Conservation (phyloP, 192 early-diverging fungal genomes). For the Coemansia sp. region DNA sequence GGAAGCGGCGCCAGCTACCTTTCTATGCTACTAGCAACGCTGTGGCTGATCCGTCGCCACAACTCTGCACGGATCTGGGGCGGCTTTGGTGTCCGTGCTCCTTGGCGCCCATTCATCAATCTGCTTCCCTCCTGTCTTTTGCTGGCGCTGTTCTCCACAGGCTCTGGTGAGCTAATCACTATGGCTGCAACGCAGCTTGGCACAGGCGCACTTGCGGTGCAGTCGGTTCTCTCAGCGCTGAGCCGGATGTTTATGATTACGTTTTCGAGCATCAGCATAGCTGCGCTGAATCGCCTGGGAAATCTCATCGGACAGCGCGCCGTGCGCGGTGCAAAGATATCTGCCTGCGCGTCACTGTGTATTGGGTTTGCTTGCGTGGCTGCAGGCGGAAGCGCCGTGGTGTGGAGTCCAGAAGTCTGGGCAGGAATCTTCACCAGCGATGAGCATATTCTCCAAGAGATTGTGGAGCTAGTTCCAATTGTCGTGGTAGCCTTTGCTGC, state of each 20-base stretch:
- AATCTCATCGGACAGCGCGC: conserved; percentile 63
- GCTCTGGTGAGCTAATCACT: conserved; percentile 67
- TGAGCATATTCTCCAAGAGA: conserved; percentile 8
- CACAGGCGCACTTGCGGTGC: conserved; percentile 67
- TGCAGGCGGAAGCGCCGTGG: conserved; percentile 29
- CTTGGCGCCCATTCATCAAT: conserved; percentile 31
- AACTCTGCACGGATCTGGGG: conserved; percentile 30
- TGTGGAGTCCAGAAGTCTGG: conserved; percentile 22
- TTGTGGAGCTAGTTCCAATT: conserved; percentile 18
- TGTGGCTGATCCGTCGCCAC: conserved; percentile 51
- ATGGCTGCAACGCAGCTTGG: conserved; percentile 82
- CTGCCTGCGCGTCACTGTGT: conserved; percentile 25
- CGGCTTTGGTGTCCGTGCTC: conserved; percentile 20
- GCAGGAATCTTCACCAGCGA: conserved; percentile 57
- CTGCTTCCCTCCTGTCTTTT: conserved; percentile 32
- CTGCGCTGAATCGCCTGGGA: conserved; percentile 78
- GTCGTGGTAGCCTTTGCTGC: conserved; percentile 22
- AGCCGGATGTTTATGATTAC: conserved; percentile 67
- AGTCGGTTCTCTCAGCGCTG: conserved; percentile 75
- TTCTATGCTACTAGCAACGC: conserved; percentile 57
- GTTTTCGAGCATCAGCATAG: conserved; percentile 70
- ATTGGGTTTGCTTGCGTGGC: conserved; percentile 26
- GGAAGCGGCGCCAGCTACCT: conserved; percentile 61
- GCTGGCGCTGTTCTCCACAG: conserved; percentile 39
- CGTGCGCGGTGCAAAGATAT: conserved; percentile 30